Conservation (phyloP, 768 basidiomycete genomes). For the Crucibulum laeve region DNA sequence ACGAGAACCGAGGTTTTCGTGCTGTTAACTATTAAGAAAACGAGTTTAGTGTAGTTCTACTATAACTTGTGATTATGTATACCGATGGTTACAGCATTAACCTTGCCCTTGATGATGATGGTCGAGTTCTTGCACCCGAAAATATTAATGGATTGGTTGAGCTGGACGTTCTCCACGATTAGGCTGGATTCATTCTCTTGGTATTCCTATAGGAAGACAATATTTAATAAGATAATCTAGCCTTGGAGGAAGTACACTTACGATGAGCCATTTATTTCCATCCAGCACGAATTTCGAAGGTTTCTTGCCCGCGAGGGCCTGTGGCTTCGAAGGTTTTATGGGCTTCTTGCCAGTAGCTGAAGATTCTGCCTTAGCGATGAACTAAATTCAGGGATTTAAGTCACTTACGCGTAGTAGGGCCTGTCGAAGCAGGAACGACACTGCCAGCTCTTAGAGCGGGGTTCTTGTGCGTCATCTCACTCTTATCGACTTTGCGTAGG, state of each 20-base stretch:
- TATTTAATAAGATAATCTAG: background rate
- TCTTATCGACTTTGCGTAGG: conserved; percentile 90
- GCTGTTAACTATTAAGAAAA: conserved; percentile 65
- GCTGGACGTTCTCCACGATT: conserved; percentile 68
- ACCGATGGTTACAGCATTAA: conserved; percentile 92
- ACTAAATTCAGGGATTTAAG: background rate
- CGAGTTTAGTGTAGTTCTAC: conserved; percentile 2
- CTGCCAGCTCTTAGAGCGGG: conserved; percentile 75
- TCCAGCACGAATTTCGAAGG: conserved; percentile 87
- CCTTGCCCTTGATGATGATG: conserved; percentile 85
- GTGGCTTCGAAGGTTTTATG: conserved; percentile 79
- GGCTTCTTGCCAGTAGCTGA: conserved; percentile 61
- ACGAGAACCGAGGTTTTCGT: conserved; percentile 83
- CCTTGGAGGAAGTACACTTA: conserved; percentile 30
- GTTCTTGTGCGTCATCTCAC: conserved; percentile 99
- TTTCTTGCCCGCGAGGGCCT: conserved; percentile 81
- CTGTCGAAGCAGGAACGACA: conserved; percentile 33
- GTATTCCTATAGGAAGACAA: conserved; percentile 61
- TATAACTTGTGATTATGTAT: conserved; percentile 16
- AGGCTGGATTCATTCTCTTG: conserved; percentile 78
- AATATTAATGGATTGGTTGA: conserved; percentile 83
- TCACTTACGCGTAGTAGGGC: conserved; percentile 22
- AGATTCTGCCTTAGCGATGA: background rate
- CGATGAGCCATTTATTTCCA: conserved; percentile 92
- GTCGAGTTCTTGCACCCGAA: conserved; percentile 88